phyloP scores from a whole-genome alignment of 345 rosid species.

The Ailanthus altissimus region DNA sequence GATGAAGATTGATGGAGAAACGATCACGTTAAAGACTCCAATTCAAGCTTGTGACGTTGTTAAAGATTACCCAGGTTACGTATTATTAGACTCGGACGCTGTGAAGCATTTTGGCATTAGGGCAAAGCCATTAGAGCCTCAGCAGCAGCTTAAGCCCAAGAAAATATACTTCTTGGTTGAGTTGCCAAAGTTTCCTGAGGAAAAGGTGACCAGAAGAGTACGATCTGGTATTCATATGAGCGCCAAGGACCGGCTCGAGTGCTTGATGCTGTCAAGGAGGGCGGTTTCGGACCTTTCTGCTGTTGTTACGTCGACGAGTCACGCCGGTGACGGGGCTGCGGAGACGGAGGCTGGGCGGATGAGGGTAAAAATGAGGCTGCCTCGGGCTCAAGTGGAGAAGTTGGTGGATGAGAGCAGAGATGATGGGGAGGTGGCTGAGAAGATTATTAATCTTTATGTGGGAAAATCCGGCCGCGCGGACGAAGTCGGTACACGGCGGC shows the following conservation, averaged over 20 bases:
- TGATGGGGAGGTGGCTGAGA: conserved; percentile 65
- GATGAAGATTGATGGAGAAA: conserved; percentile 87
- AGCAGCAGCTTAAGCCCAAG: conserved; percentile 56
- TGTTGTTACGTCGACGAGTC: conserved; percentile 17
- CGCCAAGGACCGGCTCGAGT: conserved; percentile 88
- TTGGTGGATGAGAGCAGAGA: conserved; percentile 69
- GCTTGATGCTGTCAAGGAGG: conserved; percentile 74
- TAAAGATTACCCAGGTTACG: conserved; percentile 74
- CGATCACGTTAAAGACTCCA: conserved; percentile 68
- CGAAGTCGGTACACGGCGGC: not conserved
- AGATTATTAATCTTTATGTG: conserved; percentile 56
- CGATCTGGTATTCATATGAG: conserved; percentile 74
- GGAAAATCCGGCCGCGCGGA: conserved; percentile 26
- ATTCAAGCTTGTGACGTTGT: conserved; percentile 55
- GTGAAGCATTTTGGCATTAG: conserved; percentile 79
- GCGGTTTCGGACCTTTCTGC: conserved; percentile 64
- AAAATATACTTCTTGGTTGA: conserved; percentile 77
- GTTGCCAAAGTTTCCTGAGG: conserved; percentile 51
- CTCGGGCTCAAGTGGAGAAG: conserved; percentile 63
- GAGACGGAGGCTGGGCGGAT: conserved; percentile 21
- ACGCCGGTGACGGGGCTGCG: conserved; percentile 1
- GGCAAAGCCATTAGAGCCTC: conserved; percentile 70
- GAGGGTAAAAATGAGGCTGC: conserved; percentile 72
- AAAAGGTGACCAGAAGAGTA: conserved; percentile 60
- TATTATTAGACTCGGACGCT: conserved; percentile 69